Evolutionary conservation across 2,329 filamentous ascomycete genomes (phyloP).

Genomic region (Harringtonia lauricola): DNA sequence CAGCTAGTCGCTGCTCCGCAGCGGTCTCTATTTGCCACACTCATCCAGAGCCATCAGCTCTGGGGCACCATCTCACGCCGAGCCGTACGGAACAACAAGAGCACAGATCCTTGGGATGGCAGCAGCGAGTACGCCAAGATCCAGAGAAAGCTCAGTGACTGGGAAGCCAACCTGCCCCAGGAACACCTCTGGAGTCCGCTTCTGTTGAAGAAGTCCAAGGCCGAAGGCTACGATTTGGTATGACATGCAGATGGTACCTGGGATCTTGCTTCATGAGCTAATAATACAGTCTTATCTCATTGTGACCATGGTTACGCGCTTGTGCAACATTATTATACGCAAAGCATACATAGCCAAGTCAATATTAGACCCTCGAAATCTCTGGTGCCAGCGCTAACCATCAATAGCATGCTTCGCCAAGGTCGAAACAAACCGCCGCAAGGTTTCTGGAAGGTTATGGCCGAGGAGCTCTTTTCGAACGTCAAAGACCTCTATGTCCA

Average conservation of each 20-base stretch:
- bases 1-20: conserved; percentile 28
- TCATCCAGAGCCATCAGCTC: conserved; percentile 43
- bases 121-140: conserved; percentile 36
- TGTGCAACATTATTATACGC: conserved; percentile 45
- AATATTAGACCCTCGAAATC: conserved; percentile 15
- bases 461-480: conserved; percentile 33
- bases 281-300: conserved; percentile 36
- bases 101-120: conserved; percentile 32
- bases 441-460: conserved; percentile 28
- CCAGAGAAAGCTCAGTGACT: conserved; percentile 29
- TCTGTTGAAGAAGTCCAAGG: conserved; percentile 32
- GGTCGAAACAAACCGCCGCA: conserved; percentile 18
- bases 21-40: conserved; percentile 41
- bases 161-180: conserved; percentile 35
- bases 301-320: conserved; percentile 41
- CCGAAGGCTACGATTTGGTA: conserved; percentile 38
- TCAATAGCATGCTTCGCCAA: conserved; percentile 27
- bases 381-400: not conserved
- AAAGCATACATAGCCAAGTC: conserved; percentile 50
- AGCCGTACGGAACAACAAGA: conserved; percentile 32
- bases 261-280: not conserved
- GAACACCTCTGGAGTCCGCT: conserved; percentile 35
- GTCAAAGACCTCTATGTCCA: conserved; percentile 34
- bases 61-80: conserved; percentile 42
- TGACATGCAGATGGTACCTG: not conserved